Evolutionary conservation across 768 basidiomycete genomes (phyloP).

Genomic region (Coprinopsis strossmayeri): DNA sequence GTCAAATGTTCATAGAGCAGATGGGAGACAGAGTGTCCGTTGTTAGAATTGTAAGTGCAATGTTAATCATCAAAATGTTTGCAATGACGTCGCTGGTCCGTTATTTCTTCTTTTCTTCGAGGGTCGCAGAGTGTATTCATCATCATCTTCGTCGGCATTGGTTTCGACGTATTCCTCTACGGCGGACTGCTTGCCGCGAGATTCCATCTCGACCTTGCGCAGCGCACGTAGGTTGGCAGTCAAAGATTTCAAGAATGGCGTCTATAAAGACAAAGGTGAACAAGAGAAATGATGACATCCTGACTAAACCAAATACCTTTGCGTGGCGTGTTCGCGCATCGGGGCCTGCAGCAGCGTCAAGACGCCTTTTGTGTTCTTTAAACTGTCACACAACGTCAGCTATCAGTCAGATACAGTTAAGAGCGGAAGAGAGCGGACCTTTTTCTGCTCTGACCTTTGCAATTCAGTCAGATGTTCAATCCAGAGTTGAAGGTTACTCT

Average conservation of each 20-base stretch:
- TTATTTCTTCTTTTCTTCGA: slow-evolving; percentile 24
- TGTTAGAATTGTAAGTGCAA: background rate
- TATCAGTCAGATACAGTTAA: background rate
- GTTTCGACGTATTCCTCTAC: slow-evolving; percentile 28
- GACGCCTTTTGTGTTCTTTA: slow-evolving; percentile 53
- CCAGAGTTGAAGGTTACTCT: slow-evolving; percentile 56
- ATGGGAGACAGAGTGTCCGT: background rate
- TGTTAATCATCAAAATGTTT: background rate
- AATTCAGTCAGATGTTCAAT: slow-evolving; percentile 57
- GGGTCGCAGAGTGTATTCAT: slow-evolving; percentile 35
- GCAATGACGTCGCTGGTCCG: background rate
- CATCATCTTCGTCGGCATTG: slow-evolving; percentile 44
- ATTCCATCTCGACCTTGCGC: slow-evolving; percentile 52
- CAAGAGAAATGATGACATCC: too few species aligned
- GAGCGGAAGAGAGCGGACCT: slow-evolving; percentile 34
- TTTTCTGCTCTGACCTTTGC: slow-evolving; percentile 60
- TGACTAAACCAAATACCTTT: slow-evolving; percentile 44
- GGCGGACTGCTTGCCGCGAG: slow-evolving; percentile 29
- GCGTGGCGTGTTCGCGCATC: slow-evolving; percentile 38
- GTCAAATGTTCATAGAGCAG: background rate
- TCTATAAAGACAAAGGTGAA: too few species aligned
- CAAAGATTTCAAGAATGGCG: slow-evolving; percentile 63
- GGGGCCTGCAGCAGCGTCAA: slow-evolving; percentile 38
- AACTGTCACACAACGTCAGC: slow-evolving; percentile 34
- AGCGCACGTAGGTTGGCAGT: slow-evolving; percentile 49